These are phyloP conservation scores for Fusarium sublunatum DNA, from an alignment of 2,329 filamentous ascomycete genomes.

Conservation along the genomic window DNA sequence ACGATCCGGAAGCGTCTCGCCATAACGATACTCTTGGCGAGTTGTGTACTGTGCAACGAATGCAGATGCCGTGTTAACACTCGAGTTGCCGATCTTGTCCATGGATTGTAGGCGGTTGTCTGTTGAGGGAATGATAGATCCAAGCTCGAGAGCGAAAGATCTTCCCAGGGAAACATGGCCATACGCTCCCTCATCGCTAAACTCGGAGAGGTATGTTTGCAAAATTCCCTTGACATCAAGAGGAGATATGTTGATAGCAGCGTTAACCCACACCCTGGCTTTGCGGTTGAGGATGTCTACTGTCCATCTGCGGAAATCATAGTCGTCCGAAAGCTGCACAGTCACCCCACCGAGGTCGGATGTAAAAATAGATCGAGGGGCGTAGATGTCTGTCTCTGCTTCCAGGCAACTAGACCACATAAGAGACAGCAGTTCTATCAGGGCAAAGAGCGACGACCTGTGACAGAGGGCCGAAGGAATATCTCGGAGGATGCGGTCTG, in stretches of 20 bases:
- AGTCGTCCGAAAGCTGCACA: slow-evolving; percentile 94
- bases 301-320: slow-evolving; percentile 81
- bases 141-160: slow-evolving; percentile 94
- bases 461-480: slow-evolving; percentile 93
- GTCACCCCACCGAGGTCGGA: slow-evolving; percentile 82
- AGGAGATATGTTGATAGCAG: slow-evolving; percentile 85
- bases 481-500: slow-evolving; percentile 84
- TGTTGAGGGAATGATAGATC: slow-evolving; percentile 83
- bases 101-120: slow-evolving; percentile 89
- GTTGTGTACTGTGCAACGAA: slow-evolving; percentile 98
- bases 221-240: slow-evolving; percentile 94
- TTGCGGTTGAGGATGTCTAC: slow-evolving; percentile 80
- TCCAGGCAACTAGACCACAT: slow-evolving; percentile 97
- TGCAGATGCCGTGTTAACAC: slow-evolving; percentile 92
- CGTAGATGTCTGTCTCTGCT: slow-evolving; percentile 92
- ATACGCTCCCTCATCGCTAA: slow-evolving; percentile 89
- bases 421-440: slow-evolving; percentile 89
- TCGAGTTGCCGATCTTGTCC: slow-evolving; percentile 76
- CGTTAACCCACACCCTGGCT: slow-evolving; percentile 82
- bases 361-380: slow-evolving; percentile 83
- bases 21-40: slow-evolving; percentile 92
- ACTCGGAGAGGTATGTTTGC: slow-evolving; percentile 96
- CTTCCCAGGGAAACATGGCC: slow-evolving; percentile 92
- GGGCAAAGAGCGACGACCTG: slow-evolving; percentile 87
- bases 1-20: slow-evolving; percentile 78